Evolutionary conservation across 352 stramenopile species (phyloP).

Genomic region (Pythium folliculosum): DNA sequence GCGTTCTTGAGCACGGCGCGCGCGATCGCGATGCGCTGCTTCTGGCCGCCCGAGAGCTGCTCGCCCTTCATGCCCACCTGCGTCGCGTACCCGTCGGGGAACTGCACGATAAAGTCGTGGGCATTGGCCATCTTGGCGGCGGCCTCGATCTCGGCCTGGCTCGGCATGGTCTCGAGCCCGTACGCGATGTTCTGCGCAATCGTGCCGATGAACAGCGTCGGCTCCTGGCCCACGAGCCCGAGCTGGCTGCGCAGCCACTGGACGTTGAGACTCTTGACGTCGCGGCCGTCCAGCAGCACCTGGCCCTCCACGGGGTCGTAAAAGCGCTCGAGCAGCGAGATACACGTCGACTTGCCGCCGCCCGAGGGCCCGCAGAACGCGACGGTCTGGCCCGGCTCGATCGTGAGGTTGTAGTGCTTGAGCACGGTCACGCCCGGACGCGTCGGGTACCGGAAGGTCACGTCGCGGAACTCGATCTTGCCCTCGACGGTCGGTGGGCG

Average conservation of each 20-base stretch:
- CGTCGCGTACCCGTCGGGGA: conserved; percentile 15
- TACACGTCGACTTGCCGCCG: conserved; percentile 17
- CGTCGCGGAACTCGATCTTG: conserved; percentile 55
- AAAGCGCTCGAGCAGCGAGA: conserved; percentile 32
- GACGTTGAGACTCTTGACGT: conserved; percentile 66
- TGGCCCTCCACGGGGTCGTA: conserved; percentile 50
- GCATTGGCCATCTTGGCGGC: conserved; percentile 9
- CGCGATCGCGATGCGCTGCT: conserved; percentile 91
- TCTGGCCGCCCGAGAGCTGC: conserved; percentile 74
- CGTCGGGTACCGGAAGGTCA: conserved; percentile 72
- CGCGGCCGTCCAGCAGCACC: conserved; percentile 75
- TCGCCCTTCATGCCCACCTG: conserved; percentile 35
- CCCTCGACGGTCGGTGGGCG: conserved; percentile 24
- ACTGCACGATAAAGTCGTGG: conserved; percentile 17
- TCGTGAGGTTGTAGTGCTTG: conserved; percentile 76
- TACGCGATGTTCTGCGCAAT: background rate
- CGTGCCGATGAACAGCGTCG: background rate
- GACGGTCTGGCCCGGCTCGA: conserved; percentile 57
- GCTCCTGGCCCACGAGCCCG: conserved; percentile 30
- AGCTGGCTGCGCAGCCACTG: conserved; percentile 51
- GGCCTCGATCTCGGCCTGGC: background rate
- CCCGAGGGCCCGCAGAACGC: conserved; percentile 31
- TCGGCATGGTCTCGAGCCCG: background rate
- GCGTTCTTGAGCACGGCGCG: conserved; percentile 17
- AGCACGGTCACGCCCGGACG: conserved; percentile 68